Evolutionary conservation across 2,329 filamentous ascomycete species (phyloP).

Genomic region (Coniosporium tulheliwenetii): DNA sequence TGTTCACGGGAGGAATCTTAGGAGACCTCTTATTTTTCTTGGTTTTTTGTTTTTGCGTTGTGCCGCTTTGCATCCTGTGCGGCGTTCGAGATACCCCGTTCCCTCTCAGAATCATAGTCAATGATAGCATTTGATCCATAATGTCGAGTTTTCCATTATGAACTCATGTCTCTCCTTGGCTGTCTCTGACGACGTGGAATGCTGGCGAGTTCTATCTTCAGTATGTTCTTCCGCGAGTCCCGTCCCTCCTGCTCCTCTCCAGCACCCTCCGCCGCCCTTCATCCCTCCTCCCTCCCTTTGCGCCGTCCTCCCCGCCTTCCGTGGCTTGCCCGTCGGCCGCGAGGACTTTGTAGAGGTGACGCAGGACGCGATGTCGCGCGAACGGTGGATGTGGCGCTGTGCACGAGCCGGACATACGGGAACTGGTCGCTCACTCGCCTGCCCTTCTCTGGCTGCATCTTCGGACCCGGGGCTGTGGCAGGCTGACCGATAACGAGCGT

Average conservation of each 20-base stretch:
- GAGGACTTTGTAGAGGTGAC: slow-evolving; percentile 1
- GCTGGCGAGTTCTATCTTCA: slow-evolving; percentile 2
- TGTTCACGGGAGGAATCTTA: not conserved
- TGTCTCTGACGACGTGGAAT: not conserved
- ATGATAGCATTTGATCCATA: not conserved
- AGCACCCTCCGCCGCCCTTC: slow-evolving; percentile 16
- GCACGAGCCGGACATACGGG: slow-evolving; percentile 25
- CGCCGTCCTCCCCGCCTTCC: slow-evolving; percentile 14
- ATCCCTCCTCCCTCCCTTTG: slow-evolving; percentile 6
- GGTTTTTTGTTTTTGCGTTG: slow-evolving; percentile 18
- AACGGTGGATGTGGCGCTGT: slow-evolving; percentile 13
- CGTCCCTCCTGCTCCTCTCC: slow-evolving; percentile 29
- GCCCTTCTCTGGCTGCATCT: slow-evolving; percentile 18
- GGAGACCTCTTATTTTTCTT: slow-evolving; percentile 11
- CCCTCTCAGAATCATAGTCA: not conserved
- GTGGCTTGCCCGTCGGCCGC: slow-evolving; percentile 18
- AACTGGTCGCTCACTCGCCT: slow-evolving; percentile 23
- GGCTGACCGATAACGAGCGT: slow-evolving; percentile 25
- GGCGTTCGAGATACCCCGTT: not conserved
- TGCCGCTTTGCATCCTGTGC: slow-evolving; percentile 12
- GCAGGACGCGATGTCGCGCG: slow-evolving; percentile 6
- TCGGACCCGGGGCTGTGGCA: slow-evolving; percentile 18
- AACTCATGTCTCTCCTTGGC: slow-evolving; percentile 3
- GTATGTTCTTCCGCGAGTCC: slow-evolving; percentile 14
- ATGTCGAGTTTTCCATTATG: not conserved